Evolutionary conservation across 345 rosid species (phyloP).

Genomic region (Toxicodendron radicans): DNA sequence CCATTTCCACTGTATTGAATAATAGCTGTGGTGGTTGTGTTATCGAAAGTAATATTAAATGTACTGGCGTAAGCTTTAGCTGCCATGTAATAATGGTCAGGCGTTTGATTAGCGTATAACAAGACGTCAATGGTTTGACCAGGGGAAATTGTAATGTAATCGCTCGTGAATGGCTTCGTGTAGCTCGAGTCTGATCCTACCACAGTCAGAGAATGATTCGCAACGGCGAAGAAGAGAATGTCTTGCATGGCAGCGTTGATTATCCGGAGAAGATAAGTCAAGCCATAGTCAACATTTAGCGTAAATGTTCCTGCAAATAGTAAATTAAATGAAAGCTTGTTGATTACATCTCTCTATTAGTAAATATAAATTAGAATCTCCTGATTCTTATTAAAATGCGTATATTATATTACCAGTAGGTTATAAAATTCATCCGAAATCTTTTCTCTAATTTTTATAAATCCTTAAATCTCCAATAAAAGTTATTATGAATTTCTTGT

Average conservation of each 20-base stretch:
- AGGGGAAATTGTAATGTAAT: constrained; percentile 28
- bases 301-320: constrained; percentile 18
- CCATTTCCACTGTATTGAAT: constrained; percentile 39
- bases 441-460: too few species aligned
- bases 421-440: too few species aligned
- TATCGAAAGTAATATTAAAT: constrained; percentile 23
- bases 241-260: constrained; percentile 29
- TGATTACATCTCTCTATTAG: too few species aligned
- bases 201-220: constrained; percentile 33
- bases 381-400: too few species aligned
- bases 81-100: constrained; percentile 32
- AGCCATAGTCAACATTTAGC: constrained; percentile 33
- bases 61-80: constrained; percentile 23
- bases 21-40: constrained; percentile 34
- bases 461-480: too few species aligned
- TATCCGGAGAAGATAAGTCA: constrained; percentile 40
- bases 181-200: constrained; percentile 39
- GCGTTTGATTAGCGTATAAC: constrained; percentile 28
- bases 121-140: constrained; percentile 42
- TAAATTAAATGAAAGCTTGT: background rate
- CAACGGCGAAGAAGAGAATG: constrained; percentile 34
- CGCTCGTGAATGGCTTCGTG: constrained; percentile 25
- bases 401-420: too few species aligned
- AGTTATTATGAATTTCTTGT: too few species aligned
- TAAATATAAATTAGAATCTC: too few species aligned